Percentiles rank a stretch among this genome's conserved stretches.
Conservation (phyloP, 495 filamentous ascomycete species). For the Tuber magnatum region DNA sequence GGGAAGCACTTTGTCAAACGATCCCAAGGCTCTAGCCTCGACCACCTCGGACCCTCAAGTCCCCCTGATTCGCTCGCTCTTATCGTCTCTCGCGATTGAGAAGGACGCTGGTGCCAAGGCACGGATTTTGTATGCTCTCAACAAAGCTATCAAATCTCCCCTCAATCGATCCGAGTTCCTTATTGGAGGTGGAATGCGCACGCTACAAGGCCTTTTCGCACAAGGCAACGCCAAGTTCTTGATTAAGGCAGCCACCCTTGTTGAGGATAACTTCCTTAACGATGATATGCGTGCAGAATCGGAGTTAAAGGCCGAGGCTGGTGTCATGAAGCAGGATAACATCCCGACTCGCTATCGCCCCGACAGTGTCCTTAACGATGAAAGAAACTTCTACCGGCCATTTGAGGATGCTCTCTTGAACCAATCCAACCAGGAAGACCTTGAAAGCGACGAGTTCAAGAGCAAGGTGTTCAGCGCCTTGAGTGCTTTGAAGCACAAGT, state of each 20-base stretch:
- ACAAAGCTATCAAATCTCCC: slow-evolving; percentile 32
- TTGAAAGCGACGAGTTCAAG: slow-evolving; percentile 22
- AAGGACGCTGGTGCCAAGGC: slow-evolving; percentile 37
- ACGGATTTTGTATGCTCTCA: slow-evolving; percentile 39
- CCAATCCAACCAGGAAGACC: slow-evolving; percentile 6
- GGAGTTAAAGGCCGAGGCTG: not conserved
- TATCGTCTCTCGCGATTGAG: slow-evolving; percentile 28
- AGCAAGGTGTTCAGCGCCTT: slow-evolving; percentile 32
- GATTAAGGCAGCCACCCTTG: slow-evolving; percentile 48
- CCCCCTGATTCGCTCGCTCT: slow-evolving; percentile 37
- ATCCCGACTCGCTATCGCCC: slow-evolving; percentile 23
- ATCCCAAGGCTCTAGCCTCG: slow-evolving; percentile 52
- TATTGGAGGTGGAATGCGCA: slow-evolving; percentile 31
- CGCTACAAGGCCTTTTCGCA: slow-evolving; percentile 50
- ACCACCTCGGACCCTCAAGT: slow-evolving; percentile 45
- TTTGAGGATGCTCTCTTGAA: slow-evolving; percentile 31
- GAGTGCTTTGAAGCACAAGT: slow-evolving; percentile 29
- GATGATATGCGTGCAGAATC: slow-evolving; percentile 50
- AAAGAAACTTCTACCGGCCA: slow-evolving; percentile 27
- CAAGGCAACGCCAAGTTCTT: slow-evolving; percentile 45
- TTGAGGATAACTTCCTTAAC: slow-evolving; percentile 57
- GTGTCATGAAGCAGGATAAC: slow-evolving; percentile 25
- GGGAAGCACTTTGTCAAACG: slow-evolving; percentile 54
- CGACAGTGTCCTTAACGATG: slow-evolving; percentile 20
- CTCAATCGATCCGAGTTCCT: slow-evolving; percentile 33